These are phyloP conservation scores for Adiantum capillusveneris DNA, from an alignment of 75 land plant genomes.

Conservation along the genomic window DNA sequence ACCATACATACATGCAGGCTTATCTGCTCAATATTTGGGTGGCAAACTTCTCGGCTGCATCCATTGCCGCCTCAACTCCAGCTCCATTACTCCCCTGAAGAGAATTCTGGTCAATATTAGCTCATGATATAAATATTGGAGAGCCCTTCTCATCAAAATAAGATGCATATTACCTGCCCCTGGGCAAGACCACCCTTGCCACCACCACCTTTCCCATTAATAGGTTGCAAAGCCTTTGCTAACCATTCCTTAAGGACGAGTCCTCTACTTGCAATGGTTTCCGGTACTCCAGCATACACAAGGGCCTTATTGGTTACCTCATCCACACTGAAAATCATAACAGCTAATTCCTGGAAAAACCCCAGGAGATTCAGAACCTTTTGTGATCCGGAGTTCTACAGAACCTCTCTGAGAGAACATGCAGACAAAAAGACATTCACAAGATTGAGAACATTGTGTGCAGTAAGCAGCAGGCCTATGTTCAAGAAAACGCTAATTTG, in stretches of 20 bases:
- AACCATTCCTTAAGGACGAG: slow-evolving; percentile 69
- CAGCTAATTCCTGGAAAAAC: slow-evolving; percentile 57
- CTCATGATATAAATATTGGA: background rate
- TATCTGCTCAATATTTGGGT: too few species aligned
- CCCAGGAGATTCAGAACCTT: too few species aligned
- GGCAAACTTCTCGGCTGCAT: slow-evolving; percentile 45
- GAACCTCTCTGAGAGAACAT: too few species aligned
- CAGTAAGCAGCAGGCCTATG: too few species aligned
- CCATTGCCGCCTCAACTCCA: slow-evolving; percentile 45
- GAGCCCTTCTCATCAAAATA: too few species aligned
- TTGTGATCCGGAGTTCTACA: too few species aligned
- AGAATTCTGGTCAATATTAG: background rate
- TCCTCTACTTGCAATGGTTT: slow-evolving; percentile 27
- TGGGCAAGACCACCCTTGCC: slow-evolving; percentile 81
- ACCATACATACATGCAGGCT: too few species aligned
- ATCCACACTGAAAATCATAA: slow-evolving; percentile 83
- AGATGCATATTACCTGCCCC: slow-evolving; percentile 62
- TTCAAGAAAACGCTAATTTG: too few species aligned
- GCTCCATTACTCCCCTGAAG: slow-evolving; percentile 63
- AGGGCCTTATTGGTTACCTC: slow-evolving; percentile 70
- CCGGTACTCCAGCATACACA: slow-evolving; percentile 86
- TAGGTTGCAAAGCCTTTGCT: slow-evolving; percentile 39
- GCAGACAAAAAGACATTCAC: too few species aligned
- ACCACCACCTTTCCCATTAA: slow-evolving; percentile 82
- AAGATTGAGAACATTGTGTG: too few species aligned